A percentile compares a stretch with the other conserved stretches of the same genome.
phyloP scores from a whole-genome alignment of 2,329 filamentous ascomycete species.

The Coniochaeta ligniaria region DNA sequence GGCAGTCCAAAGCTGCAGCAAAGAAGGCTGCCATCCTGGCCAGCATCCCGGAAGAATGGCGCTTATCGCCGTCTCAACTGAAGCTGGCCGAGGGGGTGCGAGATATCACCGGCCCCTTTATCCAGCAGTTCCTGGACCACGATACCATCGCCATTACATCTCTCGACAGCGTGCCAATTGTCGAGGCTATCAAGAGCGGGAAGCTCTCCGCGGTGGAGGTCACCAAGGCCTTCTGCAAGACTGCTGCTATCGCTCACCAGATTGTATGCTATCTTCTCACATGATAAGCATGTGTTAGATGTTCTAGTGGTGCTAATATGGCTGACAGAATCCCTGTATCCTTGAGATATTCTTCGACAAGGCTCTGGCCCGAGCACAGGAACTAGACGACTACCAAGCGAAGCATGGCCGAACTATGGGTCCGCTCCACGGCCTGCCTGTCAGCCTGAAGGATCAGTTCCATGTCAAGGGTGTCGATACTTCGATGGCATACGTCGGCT shows the following conservation, averaged over 20 bases:
- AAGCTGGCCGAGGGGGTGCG: constrained; percentile 6
- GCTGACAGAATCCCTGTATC: constrained; percentile 33
- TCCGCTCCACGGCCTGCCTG: constrained; percentile 55
- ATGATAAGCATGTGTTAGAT: no score
- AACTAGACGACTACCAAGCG: constrained; percentile 37
- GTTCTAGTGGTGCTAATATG: not conserved
- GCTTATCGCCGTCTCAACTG: constrained; percentile 8
- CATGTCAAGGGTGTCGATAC: constrained; percentile 37
- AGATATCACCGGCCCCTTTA: constrained; percentile 12
- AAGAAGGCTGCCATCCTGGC: constrained; percentile 11
- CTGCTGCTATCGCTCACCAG: constrained; percentile 49
- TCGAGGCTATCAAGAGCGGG: constrained; percentile 10
- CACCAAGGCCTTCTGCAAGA: constrained; percentile 46
- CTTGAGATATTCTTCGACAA: constrained; percentile 43
- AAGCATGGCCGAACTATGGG: constrained; percentile 37
- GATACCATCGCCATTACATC: constrained; percentile 5
- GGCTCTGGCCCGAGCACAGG: constrained; percentile 38
- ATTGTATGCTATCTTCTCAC: constrained; percentile 26
- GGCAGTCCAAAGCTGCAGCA: constrained; percentile 11
- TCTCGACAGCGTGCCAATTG: constrained; percentile 4
- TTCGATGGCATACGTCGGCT: constrained; percentile 26
- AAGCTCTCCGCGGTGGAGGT: constrained; percentile 35
- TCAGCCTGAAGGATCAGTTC: constrained; percentile 42
- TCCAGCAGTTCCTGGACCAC: constrained; percentile 10
- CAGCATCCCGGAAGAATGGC: constrained; percentile 14